phyloP scores from a whole-genome alignment of 2,329 filamentous ascomycete species.

The Rhytidhysteron rufulum region DNA sequence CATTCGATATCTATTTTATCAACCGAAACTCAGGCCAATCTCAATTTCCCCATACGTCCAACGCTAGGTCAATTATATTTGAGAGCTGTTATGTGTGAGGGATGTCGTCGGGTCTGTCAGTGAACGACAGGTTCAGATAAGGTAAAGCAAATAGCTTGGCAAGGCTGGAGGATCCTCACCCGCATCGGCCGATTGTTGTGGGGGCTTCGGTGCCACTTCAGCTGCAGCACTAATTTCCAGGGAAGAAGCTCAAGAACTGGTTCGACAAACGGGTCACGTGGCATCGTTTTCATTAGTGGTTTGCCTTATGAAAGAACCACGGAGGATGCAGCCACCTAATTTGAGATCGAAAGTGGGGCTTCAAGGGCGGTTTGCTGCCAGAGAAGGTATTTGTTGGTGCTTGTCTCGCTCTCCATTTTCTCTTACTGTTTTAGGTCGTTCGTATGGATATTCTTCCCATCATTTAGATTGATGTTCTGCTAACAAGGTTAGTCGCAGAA shows the following conservation, averaged over 20 bases:
- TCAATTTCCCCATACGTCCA: too few relatives aligned
- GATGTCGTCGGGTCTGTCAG: too few relatives aligned
- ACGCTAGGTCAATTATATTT: too few relatives aligned
- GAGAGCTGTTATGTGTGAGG: too few relatives aligned
- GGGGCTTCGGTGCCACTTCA: background rate
- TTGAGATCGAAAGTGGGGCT: background rate
- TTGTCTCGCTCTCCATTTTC: background rate
- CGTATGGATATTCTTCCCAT: too few relatives aligned
- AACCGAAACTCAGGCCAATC: too few relatives aligned
- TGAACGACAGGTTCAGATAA: background rate
- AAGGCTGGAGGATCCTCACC: background rate
- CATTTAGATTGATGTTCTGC: background rate
- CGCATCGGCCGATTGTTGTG: background rate
- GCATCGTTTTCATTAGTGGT: background rate
- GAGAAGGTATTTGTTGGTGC: background rate
- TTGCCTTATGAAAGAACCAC: conserved; percentile 1
- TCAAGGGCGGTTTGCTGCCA: too few relatives aligned
- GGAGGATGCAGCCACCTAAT: background rate
- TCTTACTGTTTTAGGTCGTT: background rate
- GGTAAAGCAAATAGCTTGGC: conserved; percentile 1
- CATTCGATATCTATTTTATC: too few relatives aligned
- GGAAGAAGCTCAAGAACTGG: background rate
- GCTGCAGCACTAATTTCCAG: background rate
- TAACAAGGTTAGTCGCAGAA: conserved; percentile 3
- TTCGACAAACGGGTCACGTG: conserved; percentile 3